Evolutionary conservation across 495 filamentous ascomycete genomes (phyloP), one percentile per base, ranked within the genome.

Genomic region (Pyronema omphalodes): DNA sequence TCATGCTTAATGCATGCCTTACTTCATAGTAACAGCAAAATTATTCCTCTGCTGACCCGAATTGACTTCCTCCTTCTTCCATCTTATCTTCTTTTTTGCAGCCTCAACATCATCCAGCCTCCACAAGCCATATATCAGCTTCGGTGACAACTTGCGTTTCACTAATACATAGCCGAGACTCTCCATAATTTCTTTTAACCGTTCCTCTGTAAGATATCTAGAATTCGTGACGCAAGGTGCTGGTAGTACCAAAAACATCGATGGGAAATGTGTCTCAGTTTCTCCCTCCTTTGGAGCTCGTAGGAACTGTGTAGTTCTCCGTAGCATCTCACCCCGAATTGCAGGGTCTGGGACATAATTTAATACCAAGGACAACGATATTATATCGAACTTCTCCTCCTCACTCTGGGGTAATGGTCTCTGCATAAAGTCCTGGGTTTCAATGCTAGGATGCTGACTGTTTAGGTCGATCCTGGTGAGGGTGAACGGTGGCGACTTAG

Each of bases 401-500:
- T 75, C 71, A 48, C 69, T 60, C 7, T 49, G 52, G 0, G 89
- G 89, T 14, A 91, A 67, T 6, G 88, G 84, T 36, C 86, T 73
- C 62, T 84, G 69, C 88, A 99, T 96, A 61, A 99, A 96, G 67
- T 99, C 86, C 63, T 96, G 88, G 64, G 86, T 74, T 55, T 76
- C 60, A 55, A 99, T 96, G 1, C 78, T 79, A 0, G 80, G 72
- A 51, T 80, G 79, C 58, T 89, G 86, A 49, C 86, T 87, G 68
- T 88, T 81, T 41, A 99, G 71, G 68, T 99, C 91, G 65, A 99
- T 96, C 51, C 88, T 74, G 52, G 80, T 79, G 41, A 94, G 77
- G 45, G 83, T 74, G 62, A 94, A 82, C 41, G 74, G 56, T 1
- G 68, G 67, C 45, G 80, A 82, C 60, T 73, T 76, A 0, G 88